These are phyloP conservation scores for Lentinus brumalis DNA, from an alignment of 768 basidiomycete genomes.

Conservation along the genomic window DNA sequence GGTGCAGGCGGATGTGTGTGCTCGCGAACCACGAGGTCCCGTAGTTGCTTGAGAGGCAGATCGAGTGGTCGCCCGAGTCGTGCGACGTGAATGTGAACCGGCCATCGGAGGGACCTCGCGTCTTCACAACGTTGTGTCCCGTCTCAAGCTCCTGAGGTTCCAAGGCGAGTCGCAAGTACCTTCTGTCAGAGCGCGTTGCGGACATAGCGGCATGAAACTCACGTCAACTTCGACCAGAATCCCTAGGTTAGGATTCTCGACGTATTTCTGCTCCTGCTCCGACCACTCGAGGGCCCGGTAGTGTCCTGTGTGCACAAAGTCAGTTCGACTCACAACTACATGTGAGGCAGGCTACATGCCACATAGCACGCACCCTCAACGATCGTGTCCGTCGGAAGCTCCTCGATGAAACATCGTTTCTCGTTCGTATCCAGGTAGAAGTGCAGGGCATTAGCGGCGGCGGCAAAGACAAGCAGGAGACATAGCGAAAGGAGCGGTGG, in stretches of 20 bases:
- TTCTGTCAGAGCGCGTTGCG: not conserved
- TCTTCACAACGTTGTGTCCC: conserved; percentile 80
- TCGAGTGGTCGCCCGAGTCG: conserved; percentile 94
- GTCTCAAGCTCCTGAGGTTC: conserved; percentile 77
- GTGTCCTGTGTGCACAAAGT: conserved; percentile 59
- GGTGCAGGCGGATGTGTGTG: conserved; percentile 90
- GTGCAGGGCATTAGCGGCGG: conserved; percentile 75
- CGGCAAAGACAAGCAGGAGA: conserved; percentile 43
- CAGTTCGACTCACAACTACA: not conserved
- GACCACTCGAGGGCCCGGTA: conserved; percentile 94
- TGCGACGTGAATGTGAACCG: conserved; percentile 98
- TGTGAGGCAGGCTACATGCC: not conserved
- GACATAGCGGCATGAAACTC: conserved; percentile 30
- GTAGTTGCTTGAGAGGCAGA: conserved; percentile 93
- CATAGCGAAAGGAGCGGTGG: conserved; percentile 33
- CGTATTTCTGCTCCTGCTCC: conserved; percentile 67
- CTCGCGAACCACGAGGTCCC: conserved; percentile 77
- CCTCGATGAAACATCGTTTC: conserved; percentile 94
- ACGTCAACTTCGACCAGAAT: conserved; percentile 92
- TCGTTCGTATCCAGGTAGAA: conserved; percentile 97
- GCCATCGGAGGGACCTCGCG: conserved; percentile 87
- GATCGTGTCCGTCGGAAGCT: conserved; percentile 92
- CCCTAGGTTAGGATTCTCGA: conserved; percentile 74
- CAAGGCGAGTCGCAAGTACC: not conserved
- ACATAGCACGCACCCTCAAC: conserved; percentile 70